Base-by-base conservation (phyloP, 2,329 filamentous ascomycete genomes). In the Lojkania enalia region DNA sequence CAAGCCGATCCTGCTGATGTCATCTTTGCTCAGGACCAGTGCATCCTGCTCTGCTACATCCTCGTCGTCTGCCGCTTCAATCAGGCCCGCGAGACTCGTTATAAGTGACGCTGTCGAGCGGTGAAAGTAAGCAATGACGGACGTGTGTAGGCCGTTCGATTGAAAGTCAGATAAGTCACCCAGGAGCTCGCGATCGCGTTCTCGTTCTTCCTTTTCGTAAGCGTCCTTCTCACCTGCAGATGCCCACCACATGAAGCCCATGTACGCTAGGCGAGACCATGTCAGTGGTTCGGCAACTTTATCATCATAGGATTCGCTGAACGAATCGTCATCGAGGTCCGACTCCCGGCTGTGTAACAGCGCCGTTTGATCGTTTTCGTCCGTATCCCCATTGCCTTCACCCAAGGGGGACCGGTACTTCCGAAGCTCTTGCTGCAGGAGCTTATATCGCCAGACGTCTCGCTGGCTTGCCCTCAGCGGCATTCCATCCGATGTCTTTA, bases 191-290 rank as follows among this genome's bases (percentile, higher is more conserved):
- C 68, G 66, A 46, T 78, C 75, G 20, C 76, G 73, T 42, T 80
- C 75, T 47, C 75, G 74, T 57, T 83, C 80, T 44, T 82, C 76
- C 1, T 75, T 73, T 7, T 78, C 70, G 38, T 76, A 77, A 11
- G 75, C 74, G 20, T 79, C 76, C 49, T 86, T 81, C 69, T 94
- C 88, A 46, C 88, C 88, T 0, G 88, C 87, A 13, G 85, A 89
- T 2, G 88, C 88, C 88, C 89, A 94, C 88, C 88, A 94, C 80
- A 92, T 89, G 73, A 92, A 91, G 18, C 86, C 85, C 42, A 81
- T 83, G 70, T 92, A 94, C 4, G 88, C 88, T 19, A 92, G 79
- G 1, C 86, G 83, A 0, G 86, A 78, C 88, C 82, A 85, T 0
- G 79, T 79, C 27, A 77, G 66, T 2, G 80, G 76, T 54, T 85